Percentiles rank a stretch among this genome's conserved stretches.
phyloP scores from a whole-genome alignment of 331 rosid genomes.

The Spiraea crenata region DNA sequence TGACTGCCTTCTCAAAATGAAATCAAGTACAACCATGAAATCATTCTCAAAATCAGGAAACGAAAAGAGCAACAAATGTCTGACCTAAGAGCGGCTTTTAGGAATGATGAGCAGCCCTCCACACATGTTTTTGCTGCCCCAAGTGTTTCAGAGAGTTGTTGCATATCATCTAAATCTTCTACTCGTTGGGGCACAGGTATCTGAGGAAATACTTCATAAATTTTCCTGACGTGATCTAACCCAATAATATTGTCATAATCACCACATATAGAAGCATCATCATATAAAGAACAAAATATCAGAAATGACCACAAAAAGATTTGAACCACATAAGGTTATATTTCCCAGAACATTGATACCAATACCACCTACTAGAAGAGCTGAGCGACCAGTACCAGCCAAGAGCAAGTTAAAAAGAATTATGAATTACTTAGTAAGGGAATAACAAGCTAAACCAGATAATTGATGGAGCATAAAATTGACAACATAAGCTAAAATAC shows the following conservation, averaged over 20 bases:
- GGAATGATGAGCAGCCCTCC: conserved; percentile 86
- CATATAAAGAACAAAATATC: conserved; percentile 11
- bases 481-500: conserved; percentile 35
- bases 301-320: conserved; percentile 19
- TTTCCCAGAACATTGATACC: background rate
- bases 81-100: conserved; percentile 88
- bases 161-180: conserved; percentile 67
- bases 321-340: conserved; percentile 3
- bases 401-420: conserved; percentile 17
- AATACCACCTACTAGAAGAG: conserved; percentile 11
- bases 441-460: conserved; percentile 2
- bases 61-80: conserved; percentile 15
- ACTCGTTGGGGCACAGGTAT: conserved; percentile 67
- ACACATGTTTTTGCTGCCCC: conserved; percentile 87
- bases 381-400: conserved; percentile 16
- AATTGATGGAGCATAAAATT: conserved; percentile 7
- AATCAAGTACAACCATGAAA: background rate
- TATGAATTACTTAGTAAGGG: conserved; percentile 8
- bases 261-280: conserved; percentile 14
- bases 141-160: conserved; percentile 76
- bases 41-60: conserved; percentile 8
- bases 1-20: too few relatives aligned
- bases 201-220: conserved; percentile 68
- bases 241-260: conserved; percentile 38
- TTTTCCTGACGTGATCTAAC: conserved; percentile 68